Evolutionary conservation across 1,139 yeast species (phyloP).

Genomic region (Lizanozyma gosingica): DNA sequence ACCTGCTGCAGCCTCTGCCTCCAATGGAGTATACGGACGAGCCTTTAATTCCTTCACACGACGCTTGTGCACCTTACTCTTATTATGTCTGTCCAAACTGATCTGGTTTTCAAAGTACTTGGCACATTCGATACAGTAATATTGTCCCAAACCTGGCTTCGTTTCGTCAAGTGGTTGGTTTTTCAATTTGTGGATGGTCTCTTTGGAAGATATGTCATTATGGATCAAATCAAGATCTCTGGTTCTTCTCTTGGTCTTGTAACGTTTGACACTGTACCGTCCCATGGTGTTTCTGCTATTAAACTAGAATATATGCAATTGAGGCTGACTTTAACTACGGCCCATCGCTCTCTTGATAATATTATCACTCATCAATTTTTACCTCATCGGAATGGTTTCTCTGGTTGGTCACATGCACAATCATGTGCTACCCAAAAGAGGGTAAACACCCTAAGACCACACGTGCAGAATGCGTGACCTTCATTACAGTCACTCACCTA

Average conservation of each 20-base stretch:
- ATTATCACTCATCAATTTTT: too few species aligned
- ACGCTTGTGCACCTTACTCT: conserved; percentile 77
- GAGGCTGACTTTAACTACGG: too few species aligned
- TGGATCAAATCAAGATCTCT: conserved; percentile 81
- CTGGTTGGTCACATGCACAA: too few species aligned
- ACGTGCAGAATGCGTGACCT: too few species aligned
- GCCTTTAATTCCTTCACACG: conserved; percentile 66
- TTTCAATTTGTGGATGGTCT: conserved; percentile 53
- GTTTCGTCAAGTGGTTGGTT: conserved; percentile 85
- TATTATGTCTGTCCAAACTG: conserved; percentile 64
- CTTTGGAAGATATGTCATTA: conserved; percentile 59
- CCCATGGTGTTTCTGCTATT: conserved; percentile 46
- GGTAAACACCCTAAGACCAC: too few species aligned
- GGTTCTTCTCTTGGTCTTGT: conserved; percentile 75
- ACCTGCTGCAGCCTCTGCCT: conserved; percentile 89
- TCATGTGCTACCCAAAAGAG: too few species aligned
- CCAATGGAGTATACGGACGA: conserved; percentile 80
- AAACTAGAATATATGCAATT: too few species aligned
- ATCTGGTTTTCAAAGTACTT: conserved; percentile 76
- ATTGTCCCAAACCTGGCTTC: conserved; percentile 90
- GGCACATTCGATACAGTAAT: conserved; percentile 90
- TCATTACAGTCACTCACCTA: too few species aligned
- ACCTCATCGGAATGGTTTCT: too few species aligned
- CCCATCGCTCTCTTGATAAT: too few species aligned
- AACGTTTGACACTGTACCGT: conserved; percentile 66